Base-by-base conservation (phyloP, 2,329 filamentous ascomycete genomes). In the Colletotrichum somersetense region DNA sequence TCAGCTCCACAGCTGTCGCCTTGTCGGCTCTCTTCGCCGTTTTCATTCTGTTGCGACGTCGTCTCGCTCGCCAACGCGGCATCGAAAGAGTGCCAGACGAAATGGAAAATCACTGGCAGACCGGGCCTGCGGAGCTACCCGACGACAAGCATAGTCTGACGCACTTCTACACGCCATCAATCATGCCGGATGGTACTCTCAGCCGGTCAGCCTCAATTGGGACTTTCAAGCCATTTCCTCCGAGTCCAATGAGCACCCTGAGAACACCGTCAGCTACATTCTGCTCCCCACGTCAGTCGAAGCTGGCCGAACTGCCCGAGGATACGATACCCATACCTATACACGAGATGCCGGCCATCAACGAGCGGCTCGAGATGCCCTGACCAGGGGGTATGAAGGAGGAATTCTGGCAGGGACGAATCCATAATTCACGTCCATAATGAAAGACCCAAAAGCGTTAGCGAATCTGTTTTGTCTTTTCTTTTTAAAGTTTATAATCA, bases 311-410 rank as follows among this genome's bases (percentile, higher is more conserved):
- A 55, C 26, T 72, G 14, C 44, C 33, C 1, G 66, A 72, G 2
- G 44, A 64, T 0, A 12, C 69, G 11, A 72, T 55, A 48, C 46
- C 58, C 23, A 72, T 55, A 48, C 38, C 58, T 14, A 55, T 72
- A 26, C 55, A 72, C 8, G 69, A 72, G 48, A 58, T 72, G 59
- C 69, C 69, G 5, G 66, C 69, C 12, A 72, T 72, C 20, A 56
- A 69, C 2, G 66, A 72, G 46, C 46, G 59, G 6, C 48, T 20
- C 2, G 69, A 72, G 40, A 62, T 52, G 59, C 46, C 59, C 8
- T 62, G 33, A 62, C 11, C 3, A 18, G 35, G 33, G 18, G 26
- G 26, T 10, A 8, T 6, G 30, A 30, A 14, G 3, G 10, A 20
- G 30, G 14, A n/a, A 8, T 35, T n/a, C 4, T 10, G 5, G 10